Evolutionary conservation across 208 protist species (phyloP), one percentile per base, ranked within the genome.

Genomic region (Angomonas ambiguus): DNA sequence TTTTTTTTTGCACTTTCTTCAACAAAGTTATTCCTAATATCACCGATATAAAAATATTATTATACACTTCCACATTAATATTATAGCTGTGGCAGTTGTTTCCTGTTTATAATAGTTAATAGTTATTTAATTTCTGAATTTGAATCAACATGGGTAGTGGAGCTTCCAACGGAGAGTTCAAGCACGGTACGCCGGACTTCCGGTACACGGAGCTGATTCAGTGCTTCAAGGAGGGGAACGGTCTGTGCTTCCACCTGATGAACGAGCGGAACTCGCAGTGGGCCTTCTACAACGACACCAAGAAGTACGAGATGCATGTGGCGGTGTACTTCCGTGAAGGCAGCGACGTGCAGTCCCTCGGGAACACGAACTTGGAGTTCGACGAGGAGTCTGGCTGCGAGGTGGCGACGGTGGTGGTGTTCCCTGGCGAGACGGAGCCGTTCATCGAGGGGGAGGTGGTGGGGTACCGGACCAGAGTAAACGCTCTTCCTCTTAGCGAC

Each of bases 211-310:
- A 80, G 45, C 34, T 65, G 33, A 28, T 53, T 20, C 55, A 51
- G 28, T 65, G 49, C 76, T 82, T 80, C 31, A 68, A 80, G 35
- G 62, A 79, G 57, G 72, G 65, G 34, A 84, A 84, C 49, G 80
- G 80, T 11, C 71, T 86, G 3, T 73, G 82, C 45, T 86, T 82
- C 53, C 80, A 72, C 33, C 57, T 86, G 5, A 59, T 74, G n/a
- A 80, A 78, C 69, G 45, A 34, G n/a, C 20, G 20, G 16, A 66
- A 8, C 0, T 35, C 71, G 10, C 56, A 71, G 56, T 86, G 80
- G 80, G 76, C 75, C 13, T 86, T 71, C 73, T 86, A 82, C 73
- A 86, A 82, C 63, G 80, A 86, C 70, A 74, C 76, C 35, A 77
- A 62, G 59, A 65, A 65, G 10, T 80, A 73, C 53, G 72, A 86